Evolutionary conservation across 2,329 filamentous ascomycete genomes (phyloP).

Genomic region (Drechslerella stenobrocha): DNA sequence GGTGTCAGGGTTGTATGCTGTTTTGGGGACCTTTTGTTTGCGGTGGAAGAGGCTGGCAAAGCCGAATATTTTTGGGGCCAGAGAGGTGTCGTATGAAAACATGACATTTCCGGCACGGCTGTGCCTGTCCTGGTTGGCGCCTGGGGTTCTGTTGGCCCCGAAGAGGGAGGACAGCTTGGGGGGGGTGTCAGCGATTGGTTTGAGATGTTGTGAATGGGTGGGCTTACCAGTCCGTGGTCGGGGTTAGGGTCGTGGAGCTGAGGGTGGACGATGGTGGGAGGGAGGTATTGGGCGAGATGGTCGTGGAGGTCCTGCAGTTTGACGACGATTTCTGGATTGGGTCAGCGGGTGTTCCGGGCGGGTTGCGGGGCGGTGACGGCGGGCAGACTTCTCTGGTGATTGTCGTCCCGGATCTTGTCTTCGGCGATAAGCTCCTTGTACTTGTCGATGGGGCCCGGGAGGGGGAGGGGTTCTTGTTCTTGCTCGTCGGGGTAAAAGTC

Average conservation of each 20-base stretch:
- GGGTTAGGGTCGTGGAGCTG: conserved; percentile 66
- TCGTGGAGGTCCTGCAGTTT: conserved; percentile 86
- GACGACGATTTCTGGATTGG: conserved; percentile 73
- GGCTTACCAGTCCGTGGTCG: conserved; percentile 31
- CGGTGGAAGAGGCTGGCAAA: conserved; percentile 39
- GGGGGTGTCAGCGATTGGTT: background rate
- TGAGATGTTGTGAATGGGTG: background rate
- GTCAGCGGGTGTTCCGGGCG: conserved; percentile 42
- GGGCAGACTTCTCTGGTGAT: conserved; percentile 77
- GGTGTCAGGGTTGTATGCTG: conserved; percentile 60
- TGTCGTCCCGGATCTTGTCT: conserved; percentile 78
- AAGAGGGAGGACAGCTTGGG: conserved; percentile 58
- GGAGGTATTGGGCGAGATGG: conserved; percentile 72
- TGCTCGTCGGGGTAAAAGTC: conserved; percentile 37
- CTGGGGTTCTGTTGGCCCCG: conserved; percentile 66
- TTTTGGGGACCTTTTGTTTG: conserved; percentile 20
- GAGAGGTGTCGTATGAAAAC: conserved; percentile 46
- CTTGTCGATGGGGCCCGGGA: conserved; percentile 74
- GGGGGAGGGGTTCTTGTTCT: conserved; percentile 4
- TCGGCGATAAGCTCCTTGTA: conserved; percentile 79
- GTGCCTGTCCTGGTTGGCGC: conserved; percentile 55
- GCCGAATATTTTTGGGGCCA: conserved; percentile 47
- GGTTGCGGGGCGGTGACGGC: too few species aligned
- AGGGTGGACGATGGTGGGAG: conserved; percentile 75
- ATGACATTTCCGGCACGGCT: conserved; percentile 61